Evolutionary conservation across 129 eudicot species (phyloP).

Genomic region (Deinandra increscens): DNA sequence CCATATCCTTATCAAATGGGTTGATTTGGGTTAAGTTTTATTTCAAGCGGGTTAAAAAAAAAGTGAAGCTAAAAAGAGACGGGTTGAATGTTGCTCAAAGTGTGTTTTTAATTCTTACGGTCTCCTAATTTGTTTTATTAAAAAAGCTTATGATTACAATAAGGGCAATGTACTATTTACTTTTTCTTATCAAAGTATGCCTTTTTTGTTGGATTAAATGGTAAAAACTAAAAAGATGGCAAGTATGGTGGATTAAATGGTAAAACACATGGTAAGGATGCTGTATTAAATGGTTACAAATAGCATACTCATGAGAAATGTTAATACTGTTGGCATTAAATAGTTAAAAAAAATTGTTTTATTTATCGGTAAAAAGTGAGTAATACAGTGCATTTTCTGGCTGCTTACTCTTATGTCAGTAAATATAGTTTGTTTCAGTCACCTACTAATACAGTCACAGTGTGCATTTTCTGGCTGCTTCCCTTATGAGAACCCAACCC

Average conservation of each 20-base stretch:
- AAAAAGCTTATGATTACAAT: background rate
- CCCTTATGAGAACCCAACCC: background rate
- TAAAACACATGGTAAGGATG: background rate
- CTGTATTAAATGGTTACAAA: background rate
- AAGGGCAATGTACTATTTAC: conserved; percentile 4
- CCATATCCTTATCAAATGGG: background rate
- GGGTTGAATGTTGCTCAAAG: background rate
- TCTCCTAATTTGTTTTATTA: background rate
- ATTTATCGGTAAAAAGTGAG: background rate
- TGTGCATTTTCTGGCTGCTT: background rate
- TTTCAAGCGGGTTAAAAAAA: background rate
- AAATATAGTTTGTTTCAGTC: too few species aligned
- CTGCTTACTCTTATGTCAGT: background rate
- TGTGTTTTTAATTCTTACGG: conserved; percentile 1
- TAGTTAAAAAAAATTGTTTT: background rate
- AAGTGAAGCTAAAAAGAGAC: background rate
- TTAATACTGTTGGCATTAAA: background rate
- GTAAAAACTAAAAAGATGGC: background rate
- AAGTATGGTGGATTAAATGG: background rate
- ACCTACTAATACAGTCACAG: too few species aligned
- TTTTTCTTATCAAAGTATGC: background rate
- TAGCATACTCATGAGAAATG: conserved; percentile 3
- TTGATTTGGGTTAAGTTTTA: background rate
- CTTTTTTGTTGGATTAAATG: conserved; percentile 1
- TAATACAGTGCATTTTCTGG: background rate